Evolutionary conservation across 441 rosid species (phyloP).

Genomic region (Raphanus hybrid): DNA sequence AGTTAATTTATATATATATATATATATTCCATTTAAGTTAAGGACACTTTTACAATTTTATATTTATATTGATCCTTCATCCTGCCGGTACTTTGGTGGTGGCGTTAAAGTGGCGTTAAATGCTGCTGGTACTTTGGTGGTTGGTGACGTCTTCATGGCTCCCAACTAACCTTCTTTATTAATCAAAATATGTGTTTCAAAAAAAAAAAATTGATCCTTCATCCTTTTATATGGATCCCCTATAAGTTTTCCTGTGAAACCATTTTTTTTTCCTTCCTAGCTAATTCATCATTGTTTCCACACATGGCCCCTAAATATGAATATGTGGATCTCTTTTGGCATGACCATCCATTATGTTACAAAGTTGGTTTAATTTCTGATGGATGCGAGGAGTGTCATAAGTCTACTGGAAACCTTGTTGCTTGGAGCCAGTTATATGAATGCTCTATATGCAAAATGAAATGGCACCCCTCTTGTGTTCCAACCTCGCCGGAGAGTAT

Average conservation of each 20-base stretch:
- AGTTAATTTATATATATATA: too few relatives aligned
- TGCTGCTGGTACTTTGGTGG: too few relatives aligned
- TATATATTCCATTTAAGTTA: too few relatives aligned
- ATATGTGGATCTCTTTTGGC: neutral
- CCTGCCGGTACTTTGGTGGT: too few relatives aligned
- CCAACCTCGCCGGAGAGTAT: constrained; percentile 4
- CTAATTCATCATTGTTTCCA: neutral
- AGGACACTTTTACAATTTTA: too few relatives aligned
- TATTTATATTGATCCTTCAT: too few relatives aligned
- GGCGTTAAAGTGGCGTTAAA: too few relatives aligned
- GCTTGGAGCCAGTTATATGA: neutral
- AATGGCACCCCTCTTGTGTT: constrained; percentile 8
- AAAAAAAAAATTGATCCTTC: neutral
- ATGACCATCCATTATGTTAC: constrained; percentile 6
- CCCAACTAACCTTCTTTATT: too few relatives aligned
- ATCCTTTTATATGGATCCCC: neutral
- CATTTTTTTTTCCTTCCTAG: neutral
- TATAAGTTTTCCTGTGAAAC: neutral
- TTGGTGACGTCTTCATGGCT: too few relatives aligned
- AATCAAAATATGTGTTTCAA: too few relatives aligned
- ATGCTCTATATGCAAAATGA: neutral
- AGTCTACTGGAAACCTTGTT: constrained; percentile 6
- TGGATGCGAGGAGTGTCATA: constrained; percentile 12
- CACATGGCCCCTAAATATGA: neutral
- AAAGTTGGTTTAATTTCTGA: constrained; percentile 3